Evolutionary conservation across 352 stramenopile genomes (phyloP).

Genomic region (Pilasporangium apinafurcum): DNA sequence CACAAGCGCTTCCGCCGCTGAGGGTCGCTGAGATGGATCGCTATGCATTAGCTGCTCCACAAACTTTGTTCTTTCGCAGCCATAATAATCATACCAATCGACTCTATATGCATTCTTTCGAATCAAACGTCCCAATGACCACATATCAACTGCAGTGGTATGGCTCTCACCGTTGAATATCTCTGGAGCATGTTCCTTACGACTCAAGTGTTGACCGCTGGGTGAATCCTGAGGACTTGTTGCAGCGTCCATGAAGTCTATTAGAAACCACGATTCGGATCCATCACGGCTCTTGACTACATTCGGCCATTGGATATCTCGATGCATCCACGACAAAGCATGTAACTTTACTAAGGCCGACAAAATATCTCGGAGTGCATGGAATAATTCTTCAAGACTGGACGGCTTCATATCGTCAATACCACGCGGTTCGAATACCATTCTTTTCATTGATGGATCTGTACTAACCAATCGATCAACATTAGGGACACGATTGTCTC

Average conservation of each 20-base stretch:
- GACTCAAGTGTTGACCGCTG: neutral
- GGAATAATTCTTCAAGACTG: no score
- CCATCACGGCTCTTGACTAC: neutral
- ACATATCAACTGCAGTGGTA: neutral
- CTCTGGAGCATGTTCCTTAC: neutral
- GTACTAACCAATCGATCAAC: neutral
- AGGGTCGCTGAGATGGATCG: neutral
- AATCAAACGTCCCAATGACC: neutral
- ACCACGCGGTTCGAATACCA: no score
- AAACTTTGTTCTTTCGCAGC: neutral
- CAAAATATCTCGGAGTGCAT: no score
- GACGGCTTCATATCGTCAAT: no score
- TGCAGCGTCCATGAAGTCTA: neutral
- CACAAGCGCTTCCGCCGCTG: neutral
- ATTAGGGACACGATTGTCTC: neutral
- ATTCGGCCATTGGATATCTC: neutral
- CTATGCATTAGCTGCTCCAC: conserved; percentile 1
- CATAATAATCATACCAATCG: conserved; percentile 1
- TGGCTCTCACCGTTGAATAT: neutral
- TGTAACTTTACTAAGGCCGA: neutral
- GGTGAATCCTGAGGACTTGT: neutral
- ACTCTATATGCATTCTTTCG: neutral
- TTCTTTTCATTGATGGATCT: neutral
- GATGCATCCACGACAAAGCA: conserved; percentile 2
- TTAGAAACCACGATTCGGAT: no score